Conservation (phyloP, 805 yeast genomes). For the Starmerella lactis-condensi region DNA sequence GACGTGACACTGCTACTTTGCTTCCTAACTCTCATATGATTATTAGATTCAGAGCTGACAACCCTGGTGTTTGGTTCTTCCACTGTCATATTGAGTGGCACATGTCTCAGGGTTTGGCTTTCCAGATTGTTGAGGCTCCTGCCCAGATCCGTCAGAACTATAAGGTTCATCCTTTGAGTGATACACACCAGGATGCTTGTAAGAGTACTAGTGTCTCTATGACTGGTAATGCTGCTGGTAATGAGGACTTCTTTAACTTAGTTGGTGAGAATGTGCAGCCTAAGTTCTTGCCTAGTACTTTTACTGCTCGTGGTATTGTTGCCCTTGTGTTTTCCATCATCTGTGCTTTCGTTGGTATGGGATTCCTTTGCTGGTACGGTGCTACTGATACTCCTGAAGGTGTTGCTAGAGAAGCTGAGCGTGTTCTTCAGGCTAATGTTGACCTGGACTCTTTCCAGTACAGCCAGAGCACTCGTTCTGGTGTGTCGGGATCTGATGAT, state of each 20-base stretch:
- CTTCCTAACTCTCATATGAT: constrained; percentile 74
- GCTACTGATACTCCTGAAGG: constrained; percentile 38
- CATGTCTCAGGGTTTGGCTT: constrained; percentile 79
- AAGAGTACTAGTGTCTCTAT: constrained; percentile 32
- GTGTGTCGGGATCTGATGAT: no score
- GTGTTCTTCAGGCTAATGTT: constrained; percentile 8
- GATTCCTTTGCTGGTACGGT: constrained; percentile 66
- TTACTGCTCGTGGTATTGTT: constrained; percentile 87
- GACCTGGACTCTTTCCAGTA: no score
- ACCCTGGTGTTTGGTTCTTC: constrained; percentile 98
- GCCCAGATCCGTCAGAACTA: constrained; percentile 35
- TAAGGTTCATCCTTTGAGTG: constrained; percentile 32
- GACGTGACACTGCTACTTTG: constrained; percentile 65
- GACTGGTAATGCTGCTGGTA: constrained; percentile 82
- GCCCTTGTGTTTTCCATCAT: constrained; percentile 82
- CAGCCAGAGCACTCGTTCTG: no score
- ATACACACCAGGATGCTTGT: constrained; percentile 45
- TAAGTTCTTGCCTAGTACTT: constrained; percentile 57
- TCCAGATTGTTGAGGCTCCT: constrained; percentile 73
- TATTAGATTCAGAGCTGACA: constrained; percentile 72
- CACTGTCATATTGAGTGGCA: constrained; percentile 99
- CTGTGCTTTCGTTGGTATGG: constrained; percentile 69
- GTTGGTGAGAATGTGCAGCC: constrained; percentile 57
- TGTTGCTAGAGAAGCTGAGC: constrained; percentile 12
- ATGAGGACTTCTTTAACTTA: constrained; percentile 46